Evolutionary conservation across 116 monocot genomes (phyloP), one percentile per base, ranked within the genome.

Genomic region (Phalaenopsis hybrid): DNA sequence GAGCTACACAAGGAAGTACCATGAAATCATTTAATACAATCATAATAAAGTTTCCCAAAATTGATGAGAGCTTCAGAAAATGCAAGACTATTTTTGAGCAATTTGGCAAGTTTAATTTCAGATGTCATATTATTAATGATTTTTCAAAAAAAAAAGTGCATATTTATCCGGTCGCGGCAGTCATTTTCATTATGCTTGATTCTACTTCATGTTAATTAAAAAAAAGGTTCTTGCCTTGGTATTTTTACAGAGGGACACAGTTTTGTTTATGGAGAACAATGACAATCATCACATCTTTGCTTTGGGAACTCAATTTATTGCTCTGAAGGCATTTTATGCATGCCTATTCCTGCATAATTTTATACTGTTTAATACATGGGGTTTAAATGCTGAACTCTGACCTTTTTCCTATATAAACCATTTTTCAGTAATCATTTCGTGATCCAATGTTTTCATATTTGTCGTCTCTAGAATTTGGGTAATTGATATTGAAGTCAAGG

Each of bases 1-100:
- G 94, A 76, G 94, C 92, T 57, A 43, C 74, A 28, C 58, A 83
- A 69, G 94, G 94, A 79, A 87, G 85, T 78, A 82, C 79, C 17
- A 80, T 94, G 85, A 94, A 87, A 74, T 89, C 92, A 68, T 94
- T 94, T 65, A 84, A 92, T 61, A 89, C 76, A 12, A 86, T 94
- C 49, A 94, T 94, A 46, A 74, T 94, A 77, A 92, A 94, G 79
- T 94, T 94, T 67, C 92, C 88, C 37, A 94, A 87, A 74, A 94
- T 94, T 41, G 94, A 94, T 74, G 87, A 90, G 55, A 90, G 86
- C 74, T 86, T 94, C 11, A 87, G 88, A 79, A 94, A 92, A 0
- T 94, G 92, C 92, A 90, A 89, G 84, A 81, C 86, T 18, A 88
- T 90, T 59, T 94, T 94, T 81, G 81, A 94, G 76, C 83, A 94